Conservation (phyloP, 805 yeast species). For the Spathaspora sp. region DNA sequence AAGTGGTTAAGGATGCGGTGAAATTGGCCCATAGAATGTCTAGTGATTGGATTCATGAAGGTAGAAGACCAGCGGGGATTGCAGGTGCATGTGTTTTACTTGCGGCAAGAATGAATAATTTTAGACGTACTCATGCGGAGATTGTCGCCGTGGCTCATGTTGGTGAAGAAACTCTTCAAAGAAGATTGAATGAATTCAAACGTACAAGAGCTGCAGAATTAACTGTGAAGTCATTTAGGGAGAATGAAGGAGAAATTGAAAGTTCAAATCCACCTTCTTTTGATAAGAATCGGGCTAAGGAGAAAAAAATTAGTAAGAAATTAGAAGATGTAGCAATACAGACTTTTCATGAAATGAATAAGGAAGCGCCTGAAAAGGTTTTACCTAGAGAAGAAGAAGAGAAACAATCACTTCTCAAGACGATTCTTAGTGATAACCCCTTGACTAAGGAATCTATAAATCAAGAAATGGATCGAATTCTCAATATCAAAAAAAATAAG, state of each 20-base stretch:
- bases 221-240: slow-evolving; percentile 73
- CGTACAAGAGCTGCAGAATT: slow-evolving; percentile 69
- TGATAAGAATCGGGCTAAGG: slow-evolving; percentile 54
- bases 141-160: slow-evolving; percentile 94
- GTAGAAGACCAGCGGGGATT: slow-evolving; percentile 96
- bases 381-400: slow-evolving; percentile 7
- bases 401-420: slow-evolving; percentile 5
- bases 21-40: slow-evolving; percentile 87
- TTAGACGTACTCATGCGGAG: slow-evolving; percentile 87
- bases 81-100: slow-evolving; percentile 94
- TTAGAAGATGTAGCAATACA: slow-evolving; percentile 14
- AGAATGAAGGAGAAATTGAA: slow-evolving; percentile 30
- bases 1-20: slow-evolving; percentile 84
- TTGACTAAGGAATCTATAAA: slow-evolving; percentile 4
- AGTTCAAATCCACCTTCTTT: slow-evolving; percentile 82
- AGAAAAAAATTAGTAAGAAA: slow-evolving; percentile 35
- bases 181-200: slow-evolving; percentile 84
- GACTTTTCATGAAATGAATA: slow-evolving; percentile 2
- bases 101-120: slow-evolving; percentile 96
- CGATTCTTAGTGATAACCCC: slow-evolving; percentile 6
- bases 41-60: slow-evolving; percentile 93
- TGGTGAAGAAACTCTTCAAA: slow-evolving; percentile 89
- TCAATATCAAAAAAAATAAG: slow-evolving; percentile 11
- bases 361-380: slow-evolving; percentile 7
- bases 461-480: slow-evolving; percentile 7